Evolutionary conservation across 495 filamentous ascomycete species (phyloP).

Genomic region (Zalerion maritima): DNA sequence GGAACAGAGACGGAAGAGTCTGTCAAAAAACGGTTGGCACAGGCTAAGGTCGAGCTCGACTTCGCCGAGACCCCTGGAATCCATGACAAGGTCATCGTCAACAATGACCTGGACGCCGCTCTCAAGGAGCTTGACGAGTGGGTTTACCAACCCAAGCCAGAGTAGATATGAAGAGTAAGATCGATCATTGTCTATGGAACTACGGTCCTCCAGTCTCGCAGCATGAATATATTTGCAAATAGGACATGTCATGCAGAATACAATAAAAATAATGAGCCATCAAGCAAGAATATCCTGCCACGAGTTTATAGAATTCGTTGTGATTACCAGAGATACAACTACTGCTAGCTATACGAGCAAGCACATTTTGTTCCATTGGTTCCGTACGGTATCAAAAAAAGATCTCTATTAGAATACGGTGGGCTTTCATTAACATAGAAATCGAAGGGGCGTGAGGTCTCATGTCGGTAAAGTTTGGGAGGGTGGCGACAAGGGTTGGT

Average conservation of each 20-base stretch:
- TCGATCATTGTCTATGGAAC: too few species aligned
- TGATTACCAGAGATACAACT: constrained; percentile 8
- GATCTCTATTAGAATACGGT: constrained; percentile 27
- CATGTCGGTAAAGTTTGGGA: constrained; percentile 16
- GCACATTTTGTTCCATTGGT: constrained; percentile 23
- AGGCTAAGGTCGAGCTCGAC: constrained; percentile 72
- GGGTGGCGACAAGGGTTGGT: constrained; percentile 16
- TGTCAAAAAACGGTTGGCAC: constrained; percentile 56
- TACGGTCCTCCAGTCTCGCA: too few species aligned
- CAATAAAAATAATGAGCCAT: too few species aligned
- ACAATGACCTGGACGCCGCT: constrained; percentile 74
- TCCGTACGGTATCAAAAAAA: constrained; percentile 32
- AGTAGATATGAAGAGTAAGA: too few species aligned
- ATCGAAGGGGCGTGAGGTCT: too few species aligned
- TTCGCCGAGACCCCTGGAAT: constrained; percentile 58
- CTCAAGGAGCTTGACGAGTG: constrained; percentile 65
- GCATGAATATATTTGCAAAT: too few species aligned
- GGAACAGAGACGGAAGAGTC: constrained; percentile 72
- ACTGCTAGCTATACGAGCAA: constrained; percentile 1
- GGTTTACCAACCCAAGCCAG: constrained; percentile 27
- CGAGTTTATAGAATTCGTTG: too few species aligned
- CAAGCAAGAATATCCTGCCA: too few species aligned
- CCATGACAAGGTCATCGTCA: constrained; percentile 78
- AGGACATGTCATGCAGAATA: too few species aligned
- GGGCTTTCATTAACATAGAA: constrained; percentile 21